Evolutionary conservation across 768 basidiomycete species (phyloP), one percentile per base, ranked within the genome.

Genomic region (Clitopilus passeckerianus): DNA sequence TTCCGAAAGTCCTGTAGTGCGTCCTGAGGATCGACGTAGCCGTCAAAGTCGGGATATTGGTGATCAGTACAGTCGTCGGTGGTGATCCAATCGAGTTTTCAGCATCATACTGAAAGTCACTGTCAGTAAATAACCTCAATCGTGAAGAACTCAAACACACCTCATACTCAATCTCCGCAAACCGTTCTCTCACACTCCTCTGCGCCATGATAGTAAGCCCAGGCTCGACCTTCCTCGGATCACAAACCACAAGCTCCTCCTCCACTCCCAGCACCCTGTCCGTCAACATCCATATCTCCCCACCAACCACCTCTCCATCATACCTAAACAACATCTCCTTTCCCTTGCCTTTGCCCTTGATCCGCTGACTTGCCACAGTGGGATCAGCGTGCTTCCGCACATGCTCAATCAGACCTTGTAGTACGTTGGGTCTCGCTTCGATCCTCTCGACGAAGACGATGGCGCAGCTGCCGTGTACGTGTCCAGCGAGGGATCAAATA

Each of bases 81-180:
- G 92, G 94, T 12, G 89, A 86, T 0, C 89, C 81, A 0, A 86
- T 86, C 1, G 78, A 77, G 1, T 93, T 91, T 65, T 90, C 76
- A 22, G 74, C 73, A 70, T 95, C 93, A 76, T 89, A 85, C 93
- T 96, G 70, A 18, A 60, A 12, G 66, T 46, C 16, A 18, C 34
- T 53, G 35, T 61, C 20, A 62, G 52, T 34, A 54, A 60, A 33
- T 50, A 15, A 24, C 18, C 52, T 41, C 34, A 34, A 12, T 37
- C n/a, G 27, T n/a, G 53, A 37, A 58, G 61, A 43, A 62, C 23
- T 16, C 53, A 59, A 44, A 54, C 65, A 27, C 56, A 88, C 87
- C 79, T 87, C 83, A 60, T 86, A 90, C 56, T 76, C 75, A 52
- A 77, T 59, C 55, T 77, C 74, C 22, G 78, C 62, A 57, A 89